Evolutionary conservation across 1,139 yeast genomes (phyloP).

Genomic region (Diutina pseudorugosa): DNA sequence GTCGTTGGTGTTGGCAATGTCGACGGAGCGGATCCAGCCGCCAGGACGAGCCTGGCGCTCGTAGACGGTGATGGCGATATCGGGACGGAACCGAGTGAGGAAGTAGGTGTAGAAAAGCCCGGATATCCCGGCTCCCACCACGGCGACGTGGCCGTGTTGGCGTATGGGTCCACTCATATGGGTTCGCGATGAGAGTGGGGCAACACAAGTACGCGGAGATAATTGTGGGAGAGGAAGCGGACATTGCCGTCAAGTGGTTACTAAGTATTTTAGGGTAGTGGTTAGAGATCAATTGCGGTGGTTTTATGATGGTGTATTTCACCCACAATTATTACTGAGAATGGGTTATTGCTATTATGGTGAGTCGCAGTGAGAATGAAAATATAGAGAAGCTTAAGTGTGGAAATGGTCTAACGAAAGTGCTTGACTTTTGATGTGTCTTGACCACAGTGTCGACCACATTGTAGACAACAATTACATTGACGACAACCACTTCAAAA

Average conservation of each 20-base stretch:
- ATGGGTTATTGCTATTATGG: too few relatives aligned
- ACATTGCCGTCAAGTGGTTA: neutral
- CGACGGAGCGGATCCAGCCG: conserved; percentile 63
- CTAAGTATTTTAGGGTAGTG: too few relatives aligned
- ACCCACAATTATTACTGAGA: too few relatives aligned
- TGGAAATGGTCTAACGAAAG: too few relatives aligned
- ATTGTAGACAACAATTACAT: too few relatives aligned
- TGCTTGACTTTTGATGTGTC: too few relatives aligned
- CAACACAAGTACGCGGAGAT: neutral
- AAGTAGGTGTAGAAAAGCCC: conserved; percentile 76
- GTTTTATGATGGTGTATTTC: too few relatives aligned
- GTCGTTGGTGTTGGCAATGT: conserved; percentile 8
- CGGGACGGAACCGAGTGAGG: conserved; percentile 58
- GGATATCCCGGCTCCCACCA: conserved; percentile 81
- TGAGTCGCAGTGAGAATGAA: too few relatives aligned
- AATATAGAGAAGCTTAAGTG: too few relatives aligned
- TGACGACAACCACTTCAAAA: too few relatives aligned
- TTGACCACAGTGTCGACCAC: too few relatives aligned
- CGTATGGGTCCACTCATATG: neutral
- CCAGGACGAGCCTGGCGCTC: conserved; percentile 51
- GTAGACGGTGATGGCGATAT: conserved; percentile 46
- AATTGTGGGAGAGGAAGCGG: neutral
- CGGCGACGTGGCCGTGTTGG: conserved; percentile 35
- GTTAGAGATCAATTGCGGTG: too few relatives aligned
- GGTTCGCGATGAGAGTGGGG: neutral